Evolutionary conservation across 164 flowering plant genomes (phyloP), one percentile per base, ranked within the genome.

Genomic region (Pachysandra terminalis): DNA sequence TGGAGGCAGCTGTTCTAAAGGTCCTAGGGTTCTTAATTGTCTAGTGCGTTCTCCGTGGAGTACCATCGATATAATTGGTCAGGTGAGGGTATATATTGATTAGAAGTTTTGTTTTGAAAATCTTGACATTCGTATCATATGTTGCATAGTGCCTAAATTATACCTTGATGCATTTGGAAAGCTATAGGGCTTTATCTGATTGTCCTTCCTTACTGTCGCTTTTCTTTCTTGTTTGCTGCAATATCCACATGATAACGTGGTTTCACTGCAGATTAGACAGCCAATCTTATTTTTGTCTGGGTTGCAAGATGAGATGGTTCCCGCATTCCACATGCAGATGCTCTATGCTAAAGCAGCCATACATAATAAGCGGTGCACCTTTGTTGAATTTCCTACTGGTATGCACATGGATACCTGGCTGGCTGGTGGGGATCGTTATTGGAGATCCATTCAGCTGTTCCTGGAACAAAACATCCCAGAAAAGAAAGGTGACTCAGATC

Each of bases 341-440:
- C 84, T 96, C 59, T 90, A 86, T 81, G 97, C 86, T 23, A 93
- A 88, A 79, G 99, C 98, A 72, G 90, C 93, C 59, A 77, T 84
- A 26, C 90, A 63, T 64, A 93, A 89, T 73, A 81, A 58, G 28
- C 71, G 63, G 10, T 87, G 98, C 69, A 59, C 27, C n/a, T 90
- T 90, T 79, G 86, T 89, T 51, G 98, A 90, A 10, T 93, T 96
- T 68, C 90, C 97, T n/a, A 82, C 70, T 75, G 99, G 99, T 63
- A 93, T 90, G 98, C 99, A 96, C 68, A 96, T 96, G 99, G 97
- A 96, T 76, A 96, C 99, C 45, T 96, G 99, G 99, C 70, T 88
- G 60, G 57, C 87, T 73, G 99, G 98, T 75, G 99, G 97, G 57
- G 99, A 96, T 68, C 85, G 73, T 23, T 96, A 96, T 75, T 96